Conservation (phyloP, 176 grass and related monocot species). For the Bolboschoenus planiculmis region DNA sequence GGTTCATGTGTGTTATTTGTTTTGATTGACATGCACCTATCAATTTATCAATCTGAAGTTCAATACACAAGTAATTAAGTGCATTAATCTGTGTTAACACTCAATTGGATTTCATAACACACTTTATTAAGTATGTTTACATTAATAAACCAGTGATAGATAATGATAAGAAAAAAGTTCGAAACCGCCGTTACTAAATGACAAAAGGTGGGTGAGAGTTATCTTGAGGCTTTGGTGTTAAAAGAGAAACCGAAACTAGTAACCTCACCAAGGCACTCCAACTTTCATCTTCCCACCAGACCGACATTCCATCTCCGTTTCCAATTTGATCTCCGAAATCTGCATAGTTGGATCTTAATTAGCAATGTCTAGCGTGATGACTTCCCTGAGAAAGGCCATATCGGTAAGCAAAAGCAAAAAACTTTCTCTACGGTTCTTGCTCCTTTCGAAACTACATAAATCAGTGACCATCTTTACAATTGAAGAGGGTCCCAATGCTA, state of each 20-base stretch:
- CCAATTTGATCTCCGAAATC: background rate
- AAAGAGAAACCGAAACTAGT: background rate
- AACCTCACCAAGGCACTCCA: background rate
- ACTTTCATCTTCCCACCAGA: background rate
- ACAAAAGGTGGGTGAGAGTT: background rate
- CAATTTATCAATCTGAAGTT: background rate
- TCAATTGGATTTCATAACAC: background rate
- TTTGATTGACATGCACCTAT: background rate
- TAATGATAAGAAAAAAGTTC: background rate
- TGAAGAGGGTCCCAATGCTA: background rate
- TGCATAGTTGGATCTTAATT: background rate
- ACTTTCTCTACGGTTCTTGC: background rate
- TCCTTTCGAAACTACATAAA: background rate
- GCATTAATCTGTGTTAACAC: background rate
- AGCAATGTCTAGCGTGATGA: background rate
- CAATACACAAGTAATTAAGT: background rate
- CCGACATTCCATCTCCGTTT: background rate
- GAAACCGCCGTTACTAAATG: background rate
- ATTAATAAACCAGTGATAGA: background rate
- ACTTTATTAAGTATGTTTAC: background rate
- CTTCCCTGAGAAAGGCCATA: background rate
- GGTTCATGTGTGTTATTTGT: background rate
- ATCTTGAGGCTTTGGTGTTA: background rate
- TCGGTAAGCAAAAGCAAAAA: background rate
- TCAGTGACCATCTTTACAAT: background rate